A percentile compares a stretch with the other conserved stretches of the same genome.
These are phyloP conservation scores for Mycosarcoma maydis DNA, from an alignment of 1,284 basidiomycete species.

Conservation along the genomic window DNA sequence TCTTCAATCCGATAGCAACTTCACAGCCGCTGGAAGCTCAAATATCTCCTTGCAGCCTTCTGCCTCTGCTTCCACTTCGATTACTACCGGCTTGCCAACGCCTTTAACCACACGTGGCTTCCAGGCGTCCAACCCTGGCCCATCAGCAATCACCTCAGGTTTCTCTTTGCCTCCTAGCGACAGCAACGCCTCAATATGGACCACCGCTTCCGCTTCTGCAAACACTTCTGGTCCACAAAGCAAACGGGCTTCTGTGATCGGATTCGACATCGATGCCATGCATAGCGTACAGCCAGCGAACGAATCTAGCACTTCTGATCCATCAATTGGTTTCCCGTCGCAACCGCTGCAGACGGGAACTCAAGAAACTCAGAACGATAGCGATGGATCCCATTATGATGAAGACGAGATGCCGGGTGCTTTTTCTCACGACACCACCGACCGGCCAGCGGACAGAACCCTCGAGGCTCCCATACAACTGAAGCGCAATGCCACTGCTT, in stretches of 20 bases:
- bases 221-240: slow-evolving; percentile 15
- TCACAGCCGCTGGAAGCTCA: neutral
- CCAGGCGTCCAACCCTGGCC: slow-evolving; percentile 10
- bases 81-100: slow-evolving; percentile 6
- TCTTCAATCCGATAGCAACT: neutral
- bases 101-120: slow-evolving; percentile 21
- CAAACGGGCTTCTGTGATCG: slow-evolving; percentile 40
- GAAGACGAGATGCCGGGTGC: slow-evolving; percentile 28
- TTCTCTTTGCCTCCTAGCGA: slow-evolving; percentile 28
- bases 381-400: slow-evolving; percentile 48
- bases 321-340: neutral
- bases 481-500: neutral
- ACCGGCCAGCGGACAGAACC: slow-evolving; percentile 24
- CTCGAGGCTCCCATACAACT: slow-evolving; percentile 1
- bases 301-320: neutral
- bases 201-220: slow-evolving; percentile 24
- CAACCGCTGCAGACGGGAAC: slow-evolving; percentile 14
- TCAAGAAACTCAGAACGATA: slow-evolving; percentile 23
- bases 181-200: slow-evolving; percentile 40
- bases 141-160: neutral
- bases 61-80: slow-evolving; percentile 1
- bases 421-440: slow-evolving; percentile 11
- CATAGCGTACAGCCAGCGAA: slow-evolving; percentile 27
- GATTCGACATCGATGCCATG: slow-evolving; percentile 36
- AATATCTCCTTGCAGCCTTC: neutral